Percentiles rank a stretch among this genome's conserved stretches.
Evolutionary conservation across 139 green algal species (phyloP).

Genomic region (Mychonastes homosphaera): DNA sequence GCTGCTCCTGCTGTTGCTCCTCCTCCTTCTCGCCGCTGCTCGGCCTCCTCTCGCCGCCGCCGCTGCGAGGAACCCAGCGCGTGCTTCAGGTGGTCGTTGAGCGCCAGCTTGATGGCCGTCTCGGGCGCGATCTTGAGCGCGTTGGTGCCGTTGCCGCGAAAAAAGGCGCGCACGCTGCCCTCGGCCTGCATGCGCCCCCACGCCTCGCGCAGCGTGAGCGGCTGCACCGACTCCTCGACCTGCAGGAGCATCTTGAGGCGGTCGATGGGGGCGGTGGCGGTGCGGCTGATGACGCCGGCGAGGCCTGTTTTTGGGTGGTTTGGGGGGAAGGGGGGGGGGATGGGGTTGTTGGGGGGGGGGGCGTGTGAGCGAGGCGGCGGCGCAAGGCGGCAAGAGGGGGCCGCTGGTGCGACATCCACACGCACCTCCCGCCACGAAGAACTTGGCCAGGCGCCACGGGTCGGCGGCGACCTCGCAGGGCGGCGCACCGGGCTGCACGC

Average conservation of each 20-base stretch:
- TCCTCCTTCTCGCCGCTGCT: no score
- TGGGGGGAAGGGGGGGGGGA: background rate
- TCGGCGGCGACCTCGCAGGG: no score
- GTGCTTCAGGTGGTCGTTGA: constrained; percentile 68
- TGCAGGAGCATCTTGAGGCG: constrained; percentile 87
- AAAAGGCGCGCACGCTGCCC: constrained; percentile 61
- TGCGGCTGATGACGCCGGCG: constrained; percentile 74
- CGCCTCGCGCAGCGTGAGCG: constrained; percentile 52
- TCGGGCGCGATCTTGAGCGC: constrained; percentile 87
- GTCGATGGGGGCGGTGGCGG: constrained; percentile 82
- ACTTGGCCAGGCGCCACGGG: constrained; percentile 25
- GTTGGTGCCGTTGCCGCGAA: constrained; percentile 85
- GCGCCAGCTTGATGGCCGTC: constrained; percentile 71
- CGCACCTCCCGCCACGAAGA: constrained; percentile 37
- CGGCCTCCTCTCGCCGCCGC: no score
- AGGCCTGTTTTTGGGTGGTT: constrained; percentile 39
- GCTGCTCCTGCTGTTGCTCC: no score
- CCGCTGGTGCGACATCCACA: background rate
- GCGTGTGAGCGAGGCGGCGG: background rate
- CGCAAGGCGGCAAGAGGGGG: background rate
- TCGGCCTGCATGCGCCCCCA: constrained; percentile 61
- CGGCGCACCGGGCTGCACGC: no score
- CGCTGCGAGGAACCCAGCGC: constrained; percentile 10
- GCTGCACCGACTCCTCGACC: constrained; percentile 49
- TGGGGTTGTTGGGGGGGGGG: background rate